Evolutionary conservation across 1,284 basidiomycete species (phyloP).

Genomic region (Fomitiporia mediterranea): DNA sequence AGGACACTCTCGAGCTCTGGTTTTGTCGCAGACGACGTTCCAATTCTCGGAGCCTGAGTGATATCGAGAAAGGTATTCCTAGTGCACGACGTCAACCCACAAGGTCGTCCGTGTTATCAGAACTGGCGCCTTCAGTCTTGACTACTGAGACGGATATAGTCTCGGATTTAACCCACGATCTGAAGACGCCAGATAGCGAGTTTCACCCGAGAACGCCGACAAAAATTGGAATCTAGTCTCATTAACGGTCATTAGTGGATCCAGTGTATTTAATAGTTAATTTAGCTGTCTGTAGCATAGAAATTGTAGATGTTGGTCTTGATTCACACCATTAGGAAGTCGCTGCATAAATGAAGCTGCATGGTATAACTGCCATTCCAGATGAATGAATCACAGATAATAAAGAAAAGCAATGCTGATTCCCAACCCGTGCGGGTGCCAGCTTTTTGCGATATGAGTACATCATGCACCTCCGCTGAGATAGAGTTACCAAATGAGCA

Average conservation of each 20-base stretch:
- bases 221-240: neutral
- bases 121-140: constrained; percentile 4
- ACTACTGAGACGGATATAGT: neutral
- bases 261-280: neutral
- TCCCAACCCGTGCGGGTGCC: neutral
- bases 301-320: neutral
- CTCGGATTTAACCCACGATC: neutral
- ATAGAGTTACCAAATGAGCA: neutral
- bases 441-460: neutral
- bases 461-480: constrained; percentile 19
- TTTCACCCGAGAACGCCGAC: neutral
- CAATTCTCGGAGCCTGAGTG: neutral
- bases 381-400: neutral
- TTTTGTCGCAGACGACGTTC: constrained; percentile 20
- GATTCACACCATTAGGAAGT: too few species aligned
- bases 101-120: constrained; percentile 2
- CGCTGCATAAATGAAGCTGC: too few species aligned
- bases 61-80: constrained; percentile 4
- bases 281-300: constrained; percentile 5
- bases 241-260: too few species aligned
- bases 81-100: constrained; percentile 6
- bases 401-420: neutral
- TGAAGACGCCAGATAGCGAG: neutral
- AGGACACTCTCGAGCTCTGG: constrained; percentile 38
- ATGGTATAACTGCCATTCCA: neutral